Percentiles rank a stretch among this genome's conserved stretches.
Evolutionary conservation across 2,329 filamentous ascomycete genomes (phyloP).

Genomic region (Hypoxylon sp.): DNA sequence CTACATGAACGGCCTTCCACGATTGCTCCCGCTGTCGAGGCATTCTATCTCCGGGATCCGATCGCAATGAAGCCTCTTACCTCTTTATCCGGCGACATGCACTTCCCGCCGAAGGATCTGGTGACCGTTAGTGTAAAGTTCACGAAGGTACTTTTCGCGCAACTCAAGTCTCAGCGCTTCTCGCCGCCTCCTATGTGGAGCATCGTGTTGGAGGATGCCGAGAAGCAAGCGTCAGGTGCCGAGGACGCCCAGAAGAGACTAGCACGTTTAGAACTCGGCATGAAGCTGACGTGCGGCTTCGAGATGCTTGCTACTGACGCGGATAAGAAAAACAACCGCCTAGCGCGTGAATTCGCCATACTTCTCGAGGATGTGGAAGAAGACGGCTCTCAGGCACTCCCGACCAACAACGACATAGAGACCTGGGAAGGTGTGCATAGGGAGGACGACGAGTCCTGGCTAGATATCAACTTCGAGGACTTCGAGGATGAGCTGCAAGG

Average conservation of each 20-base stretch:
- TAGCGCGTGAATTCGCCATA: slow-evolving; percentile 80
- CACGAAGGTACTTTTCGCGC: slow-evolving; percentile 90
- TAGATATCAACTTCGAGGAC: slow-evolving; percentile 91
- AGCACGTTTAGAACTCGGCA: slow-evolving; percentile 75
- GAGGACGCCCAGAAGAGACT: slow-evolving; percentile 48
- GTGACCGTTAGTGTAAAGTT: slow-evolving; percentile 84
- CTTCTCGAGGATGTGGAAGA: slow-evolving; percentile 80
- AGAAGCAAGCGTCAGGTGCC: slow-evolving; percentile 39
- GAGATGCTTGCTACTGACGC: slow-evolving; percentile 84
- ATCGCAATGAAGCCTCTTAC: slow-evolving; percentile 77
- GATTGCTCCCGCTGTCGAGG: slow-evolving; percentile 86
- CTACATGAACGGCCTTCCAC: slow-evolving; percentile 80
- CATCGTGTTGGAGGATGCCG: slow-evolving; percentile 51
- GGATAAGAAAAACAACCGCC: slow-evolving; percentile 74
- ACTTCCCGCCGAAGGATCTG: slow-evolving; percentile 82
- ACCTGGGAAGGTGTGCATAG: slow-evolving; percentile 71
- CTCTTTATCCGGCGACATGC: slow-evolving; percentile 64
- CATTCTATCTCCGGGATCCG: slow-evolving; percentile 91
- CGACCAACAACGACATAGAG: slow-evolving; percentile 78
- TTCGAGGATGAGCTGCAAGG: slow-evolving; percentile 84
- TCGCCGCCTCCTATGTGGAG: slow-evolving; percentile 69
- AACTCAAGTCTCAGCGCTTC: slow-evolving; percentile 89
- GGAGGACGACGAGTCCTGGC: slow-evolving; percentile 90
- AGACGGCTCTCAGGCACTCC: slow-evolving; percentile 75
- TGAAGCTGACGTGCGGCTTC: slow-evolving; percentile 91